phyloP scores from a whole-genome alignment of 2,329 filamentous ascomycete genomes.

The Scleromitrula shiraiana region DNA sequence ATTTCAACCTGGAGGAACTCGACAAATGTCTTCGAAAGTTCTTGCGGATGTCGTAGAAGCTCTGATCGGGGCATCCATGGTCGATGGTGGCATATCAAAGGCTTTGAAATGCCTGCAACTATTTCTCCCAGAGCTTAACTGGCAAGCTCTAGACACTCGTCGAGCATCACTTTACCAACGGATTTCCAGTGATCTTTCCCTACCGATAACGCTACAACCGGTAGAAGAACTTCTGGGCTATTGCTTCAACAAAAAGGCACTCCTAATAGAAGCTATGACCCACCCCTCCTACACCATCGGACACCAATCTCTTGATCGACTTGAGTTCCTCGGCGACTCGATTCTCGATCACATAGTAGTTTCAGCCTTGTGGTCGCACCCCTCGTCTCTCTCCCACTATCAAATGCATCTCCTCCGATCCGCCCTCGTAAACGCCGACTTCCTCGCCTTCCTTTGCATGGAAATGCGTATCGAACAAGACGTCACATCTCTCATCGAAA shows the following conservation, averaged over 20 bases:
- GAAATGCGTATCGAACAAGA: conserved; percentile 38
- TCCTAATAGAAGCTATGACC: conserved; percentile 74
- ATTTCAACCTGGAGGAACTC: conserved; percentile 13
- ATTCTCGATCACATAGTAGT: conserved; percentile 74
- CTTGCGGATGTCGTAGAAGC: conserved; percentile 85
- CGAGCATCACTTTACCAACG: conserved; percentile 37
- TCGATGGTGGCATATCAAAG: conserved; percentile 58
- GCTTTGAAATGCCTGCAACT: conserved; percentile 56
- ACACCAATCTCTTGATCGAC: conserved; percentile 54
- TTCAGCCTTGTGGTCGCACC: conserved; percentile 40
- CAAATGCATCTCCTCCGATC: conserved; percentile 72
- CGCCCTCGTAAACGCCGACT: conserved; percentile 70
- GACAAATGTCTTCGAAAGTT: conserved; percentile 60
- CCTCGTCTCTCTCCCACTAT: conserved; percentile 41
- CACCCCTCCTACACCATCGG: conserved; percentile 54
- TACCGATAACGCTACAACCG: conserved; percentile 33
- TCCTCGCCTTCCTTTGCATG: conserved; percentile 71
- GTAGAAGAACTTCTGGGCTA: conserved; percentile 66
- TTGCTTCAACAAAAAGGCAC: conserved; percentile 55
- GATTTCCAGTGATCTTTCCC: conserved; percentile 30
- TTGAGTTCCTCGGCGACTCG: conserved; percentile 85
- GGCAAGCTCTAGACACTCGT: conserved; percentile 39
- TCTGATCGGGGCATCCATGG: conserved; percentile 66
- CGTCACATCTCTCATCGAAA: conserved; percentile 5
- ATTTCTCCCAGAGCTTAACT: conserved; percentile 55